phyloP scores from a whole-genome alignment of 2,329 filamentous ascomycete genomes.

The Ophiostoma montium region DNA sequence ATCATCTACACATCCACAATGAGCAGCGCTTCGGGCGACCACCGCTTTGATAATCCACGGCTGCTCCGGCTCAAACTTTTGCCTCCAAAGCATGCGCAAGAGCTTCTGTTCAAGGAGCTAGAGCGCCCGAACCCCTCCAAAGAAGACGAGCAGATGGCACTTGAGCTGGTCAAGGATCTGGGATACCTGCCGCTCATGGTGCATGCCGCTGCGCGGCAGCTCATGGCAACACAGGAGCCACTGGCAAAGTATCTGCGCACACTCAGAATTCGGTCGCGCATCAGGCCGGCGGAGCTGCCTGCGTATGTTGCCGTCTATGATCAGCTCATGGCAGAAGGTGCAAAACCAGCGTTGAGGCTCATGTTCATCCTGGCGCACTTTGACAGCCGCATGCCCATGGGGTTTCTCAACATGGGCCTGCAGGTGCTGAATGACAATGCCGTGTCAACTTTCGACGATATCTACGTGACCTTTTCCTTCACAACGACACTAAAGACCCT shows the following conservation, averaged over 20 bases:
- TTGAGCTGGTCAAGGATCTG: conserved; percentile 49
- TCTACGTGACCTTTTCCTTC: conserved; percentile 22
- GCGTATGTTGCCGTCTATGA: conserved; percentile 34
- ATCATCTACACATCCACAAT: conserved; percentile 58
- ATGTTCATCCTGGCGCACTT: conserved; percentile 53
- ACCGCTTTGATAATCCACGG: conserved; percentile 44
- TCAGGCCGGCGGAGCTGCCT: conserved; percentile 35
- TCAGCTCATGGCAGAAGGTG: conserved; percentile 32
- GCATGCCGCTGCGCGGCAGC: conserved; percentile 47
- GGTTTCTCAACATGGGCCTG: conserved; percentile 44
- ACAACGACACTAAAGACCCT: conserved; percentile 36
- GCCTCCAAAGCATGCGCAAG: conserved; percentile 40
- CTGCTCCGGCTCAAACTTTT: conserved; percentile 41
- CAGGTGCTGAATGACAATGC: conserved; percentile 30
- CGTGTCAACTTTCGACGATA: conserved; percentile 28
- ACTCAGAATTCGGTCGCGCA: conserved; percentile 32
- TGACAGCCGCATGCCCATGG: conserved; percentile 50
- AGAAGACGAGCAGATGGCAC: conserved; percentile 38
- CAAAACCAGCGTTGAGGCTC: conserved; percentile 44
- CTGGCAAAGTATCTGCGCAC: conserved; percentile 46
- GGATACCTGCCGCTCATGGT: conserved; percentile 54
- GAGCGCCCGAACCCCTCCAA: conserved; percentile 41
- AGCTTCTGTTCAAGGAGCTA: conserved; percentile 47
- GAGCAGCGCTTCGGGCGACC: conserved; percentile 37
- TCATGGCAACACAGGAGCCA: conserved; percentile 46